Percentiles rank a stretch among this genome's conserved stretches.
These are phyloP conservation scores for Lactifluus volemus DNA, from an alignment of 768 basidiomycete genomes.

Conservation along the genomic window DNA sequence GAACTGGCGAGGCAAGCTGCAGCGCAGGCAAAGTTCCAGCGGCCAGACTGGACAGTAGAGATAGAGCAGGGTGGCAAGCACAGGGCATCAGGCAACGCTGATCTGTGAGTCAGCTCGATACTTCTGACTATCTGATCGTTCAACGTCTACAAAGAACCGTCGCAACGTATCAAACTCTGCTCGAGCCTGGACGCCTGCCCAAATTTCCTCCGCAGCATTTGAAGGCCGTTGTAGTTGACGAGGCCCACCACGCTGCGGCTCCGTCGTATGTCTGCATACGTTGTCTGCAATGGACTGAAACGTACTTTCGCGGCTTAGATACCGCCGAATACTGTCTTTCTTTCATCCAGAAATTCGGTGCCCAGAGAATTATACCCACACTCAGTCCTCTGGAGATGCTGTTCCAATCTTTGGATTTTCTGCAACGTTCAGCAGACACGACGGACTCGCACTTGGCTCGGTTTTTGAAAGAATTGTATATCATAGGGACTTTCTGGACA, in stretches of 20 bases:
- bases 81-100: slow-evolving; percentile 68
- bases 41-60: slow-evolving; percentile 74
- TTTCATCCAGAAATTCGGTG: slow-evolving; percentile 63
- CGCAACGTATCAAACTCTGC: slow-evolving; percentile 82
- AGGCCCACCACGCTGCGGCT: slow-evolving; percentile 93
- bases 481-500: slow-evolving; percentile 81
- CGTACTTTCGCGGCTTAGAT: slow-evolving; percentile 35
- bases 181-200: slow-evolving; percentile 48
- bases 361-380: slow-evolving; percentile 35
- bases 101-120: slow-evolving; percentile 51
- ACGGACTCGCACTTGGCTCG: slow-evolving; percentile 79
- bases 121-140: neutral
- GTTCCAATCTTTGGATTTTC: slow-evolving; percentile 91
- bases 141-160: slow-evolving; percentile 48
- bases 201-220: slow-evolving; percentile 65
- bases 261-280: slow-evolving; percentile 53
- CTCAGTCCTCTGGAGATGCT: slow-evolving; percentile 28
- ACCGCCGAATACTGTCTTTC: slow-evolving; percentile 73
- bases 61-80: slow-evolving; percentile 83
- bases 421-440: slow-evolving; percentile 89
- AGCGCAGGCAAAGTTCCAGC: slow-evolving; percentile 51
- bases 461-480: slow-evolving; percentile 91
- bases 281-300: neutral
- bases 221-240: slow-evolving; percentile 81
- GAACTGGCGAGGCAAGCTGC: slow-evolving; percentile 88